Evolutionary conservation across 495 filamentous ascomycete species (phyloP).

Genomic region (Penicillium argentinense): DNA sequence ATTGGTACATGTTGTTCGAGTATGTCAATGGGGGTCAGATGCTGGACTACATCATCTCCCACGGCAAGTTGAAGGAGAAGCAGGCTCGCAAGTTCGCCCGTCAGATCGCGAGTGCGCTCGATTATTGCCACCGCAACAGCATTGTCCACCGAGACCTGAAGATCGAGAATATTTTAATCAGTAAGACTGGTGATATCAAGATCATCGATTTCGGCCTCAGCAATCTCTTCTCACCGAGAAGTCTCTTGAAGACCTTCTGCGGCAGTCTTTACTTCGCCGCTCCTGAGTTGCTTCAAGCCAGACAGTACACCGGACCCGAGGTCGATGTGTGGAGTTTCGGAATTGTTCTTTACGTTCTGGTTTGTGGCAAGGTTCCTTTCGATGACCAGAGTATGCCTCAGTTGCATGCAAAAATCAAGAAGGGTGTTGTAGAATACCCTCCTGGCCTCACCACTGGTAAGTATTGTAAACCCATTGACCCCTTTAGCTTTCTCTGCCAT

Average conservation of each 20-base stretch:
- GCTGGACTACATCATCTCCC: constrained; percentile 99
- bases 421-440: constrained; percentile 93
- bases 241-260: constrained; percentile 93
- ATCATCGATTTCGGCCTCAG: constrained; percentile 99
- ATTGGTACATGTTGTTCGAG: constrained; percentile 99
- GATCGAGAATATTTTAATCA: constrained; percentile 99
- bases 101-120: constrained; percentile 96
- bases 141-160: constrained; percentile 98
- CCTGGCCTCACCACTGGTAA: constrained; percentile 85
- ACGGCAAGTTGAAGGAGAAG: constrained; percentile 97
- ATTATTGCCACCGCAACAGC: constrained; percentile 98
- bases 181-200: constrained; percentile 98
- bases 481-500: background rate
- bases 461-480: too few relatives aligned
- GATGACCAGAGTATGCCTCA: constrained; percentile 99
- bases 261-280: constrained; percentile 98
- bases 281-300: constrained; percentile 90
- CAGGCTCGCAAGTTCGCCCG: constrained; percentile 96
- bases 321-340: constrained; percentile 99
- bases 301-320: constrained; percentile 92
- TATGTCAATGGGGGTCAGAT: constrained; percentile 99
- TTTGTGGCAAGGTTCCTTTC: constrained; percentile 98
- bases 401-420: constrained; percentile 98
- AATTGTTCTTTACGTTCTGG: constrained; percentile 96
- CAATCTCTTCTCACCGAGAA: constrained; percentile 88